Evolutionary conservation across 306 rosid genomes (phyloP), one percentile per base, ranked within the genome.

Genomic region (Medicago ruthenica): DNA sequence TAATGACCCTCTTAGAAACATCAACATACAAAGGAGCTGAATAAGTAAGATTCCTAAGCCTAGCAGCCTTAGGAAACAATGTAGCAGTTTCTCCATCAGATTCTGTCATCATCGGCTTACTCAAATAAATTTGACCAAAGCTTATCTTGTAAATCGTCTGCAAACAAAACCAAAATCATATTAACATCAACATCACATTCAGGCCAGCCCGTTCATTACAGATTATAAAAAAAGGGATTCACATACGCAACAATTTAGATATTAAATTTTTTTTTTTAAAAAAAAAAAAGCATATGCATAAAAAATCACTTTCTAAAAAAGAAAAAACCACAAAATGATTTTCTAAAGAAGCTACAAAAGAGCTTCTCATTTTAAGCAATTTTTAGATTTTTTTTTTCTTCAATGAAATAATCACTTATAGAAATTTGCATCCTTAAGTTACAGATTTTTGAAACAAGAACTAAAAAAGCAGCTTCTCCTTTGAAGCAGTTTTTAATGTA

Each of bases 41-140:
- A 67, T 95, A 95, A 0, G 99, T 95, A 5, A 95, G 86, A 72
- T 95, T 95, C 76, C 98, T 88, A 85, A 95, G 73, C 87, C 98
- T 88, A 17, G 98, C 98, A 70, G 97, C 97, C 88, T 92, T 95
- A 12, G 98, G 98, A 87, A 92, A 95, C 76, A 95, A 83, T 68
- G 97, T 95, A 4, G 97, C 95, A 9, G 98, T 95, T 77, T 95
- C 97, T 71, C 98, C 98, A 53, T 95, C 97, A 24, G 97, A 92
- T 77, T 95, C 98, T 0, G 97, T 95, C 98, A 95, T 95, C 97
- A 92, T 95, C 3, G 98, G 98, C 83, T 92, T 92, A 88, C 97
- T 92, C 82, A 95, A 76, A 80, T 95, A 95, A 79, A 95, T 95
- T 91, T 95, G 97, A 48, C 98, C 98, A 44, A 95, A 95, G 83